Evolutionary conservation across 2,329 filamentous ascomycete genomes (phyloP), one percentile per base, ranked within the genome.

Genomic region (Pestalotiopsis sp.): DNA sequence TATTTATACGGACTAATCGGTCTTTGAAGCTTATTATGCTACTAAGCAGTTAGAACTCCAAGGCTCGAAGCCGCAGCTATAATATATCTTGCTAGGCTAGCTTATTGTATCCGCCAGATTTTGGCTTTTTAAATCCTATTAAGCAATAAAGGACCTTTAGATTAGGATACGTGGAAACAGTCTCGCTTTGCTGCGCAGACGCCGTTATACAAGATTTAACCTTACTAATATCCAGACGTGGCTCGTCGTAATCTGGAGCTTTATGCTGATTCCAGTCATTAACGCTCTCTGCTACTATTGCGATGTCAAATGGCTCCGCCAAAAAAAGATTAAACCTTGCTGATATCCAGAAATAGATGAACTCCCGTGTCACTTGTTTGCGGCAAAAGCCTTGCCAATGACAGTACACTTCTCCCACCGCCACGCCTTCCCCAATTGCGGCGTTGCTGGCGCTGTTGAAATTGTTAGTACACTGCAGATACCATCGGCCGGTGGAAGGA

Each of bases 271-370:
- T 62, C 59, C 36, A 62, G 23, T 62, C 59, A 12, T 62, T 5
- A 31, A 41, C 13, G 11, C n/a, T 38, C 59, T 62, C 27, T 11
- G 59, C 59, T 6, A 41, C 14, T 36, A 38, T 62, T 14, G 59
- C 59, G 6, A 62, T 20, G 59, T 62, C 59, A n/a, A 62, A 62
- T 6, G 14, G 27, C 59, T 62, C 23, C 17, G 38, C n/a, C 3
- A 39, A 4, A 9, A 20, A 9, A 31, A 68, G 61, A n/a, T 65
- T 71, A 7, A 3, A 56, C 39, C 3, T 9, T 64, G 57, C 52
- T 52, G 36, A 71, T 39, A 45, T 69, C 66, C 68, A 68, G 66
- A 12, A 69, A 7, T 13, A 71, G 23, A 39, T 66, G 58, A 39
- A 56, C 66, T 36, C 67, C 67, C 1, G 61, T 68, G 4, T 17